phyloP scores from a whole-genome alignment of 805 yeast genomes.

The Myxozyma udenii region DNA sequence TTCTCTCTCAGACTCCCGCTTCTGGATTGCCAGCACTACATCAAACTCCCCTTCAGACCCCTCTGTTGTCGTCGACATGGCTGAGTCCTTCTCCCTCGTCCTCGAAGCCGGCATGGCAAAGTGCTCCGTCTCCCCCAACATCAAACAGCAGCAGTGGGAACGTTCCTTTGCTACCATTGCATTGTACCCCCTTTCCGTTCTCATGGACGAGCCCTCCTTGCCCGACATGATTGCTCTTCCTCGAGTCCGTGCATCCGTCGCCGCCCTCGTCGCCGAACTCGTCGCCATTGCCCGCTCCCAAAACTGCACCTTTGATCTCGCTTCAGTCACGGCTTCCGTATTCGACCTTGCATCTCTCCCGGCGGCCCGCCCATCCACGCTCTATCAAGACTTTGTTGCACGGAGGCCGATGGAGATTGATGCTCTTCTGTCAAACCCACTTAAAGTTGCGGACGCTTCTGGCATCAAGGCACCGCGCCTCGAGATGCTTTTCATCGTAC shows the following conservation, averaged over 20 bases:
- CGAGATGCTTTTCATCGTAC: conserved; percentile 53
- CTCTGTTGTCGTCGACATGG: conserved; percentile 27
- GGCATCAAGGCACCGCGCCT: conserved; percentile 59
- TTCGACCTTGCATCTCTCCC: not conserved
- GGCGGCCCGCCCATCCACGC: conserved; percentile 20
- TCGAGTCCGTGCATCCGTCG: conserved; percentile 9
- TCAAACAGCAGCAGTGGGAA: conserved; percentile 31
- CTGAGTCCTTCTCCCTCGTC: conserved; percentile 27
- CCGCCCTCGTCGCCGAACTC: conserved; percentile 23
- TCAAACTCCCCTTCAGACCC: conserved; percentile 4
- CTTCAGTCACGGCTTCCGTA: not conserved
- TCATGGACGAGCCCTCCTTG: conserved; percentile 29
- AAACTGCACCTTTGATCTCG: conserved; percentile 18
- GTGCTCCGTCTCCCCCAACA: conserved; percentile 26
- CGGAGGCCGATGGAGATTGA: conserved; percentile 64
- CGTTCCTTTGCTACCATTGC: conserved; percentile 29
- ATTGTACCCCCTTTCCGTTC: conserved; percentile 25
- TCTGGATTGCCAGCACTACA: conserved; percentile 25
- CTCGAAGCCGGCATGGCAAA: conserved; percentile 28
- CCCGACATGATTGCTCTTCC: conserved; percentile 13
- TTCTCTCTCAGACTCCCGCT: conserved; percentile 7
- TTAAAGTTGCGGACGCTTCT: conserved; percentile 49
- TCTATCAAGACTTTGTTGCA: conserved; percentile 29
- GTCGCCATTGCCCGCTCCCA: conserved; percentile 22
- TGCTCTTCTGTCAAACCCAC: conserved; percentile 65